A percentile compares a stretch with the other conserved stretches of the same genome.
Conservation (phyloP, 2,329 filamentous ascomycete species). For the Nothopassalora personata region DNA sequence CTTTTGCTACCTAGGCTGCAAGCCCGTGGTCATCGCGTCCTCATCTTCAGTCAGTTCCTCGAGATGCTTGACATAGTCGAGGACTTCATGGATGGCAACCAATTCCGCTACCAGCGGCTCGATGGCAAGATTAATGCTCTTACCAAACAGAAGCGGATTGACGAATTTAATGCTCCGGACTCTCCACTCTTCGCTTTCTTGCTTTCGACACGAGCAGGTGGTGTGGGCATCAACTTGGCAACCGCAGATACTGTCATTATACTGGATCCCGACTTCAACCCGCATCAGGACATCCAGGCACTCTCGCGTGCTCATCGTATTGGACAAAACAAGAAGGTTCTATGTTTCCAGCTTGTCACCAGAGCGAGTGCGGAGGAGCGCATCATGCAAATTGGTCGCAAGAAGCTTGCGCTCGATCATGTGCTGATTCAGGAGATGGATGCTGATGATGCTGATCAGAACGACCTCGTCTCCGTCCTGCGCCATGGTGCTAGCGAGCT, state of each 20-base stretch:
- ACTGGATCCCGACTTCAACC: constrained; percentile 94
- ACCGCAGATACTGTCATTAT: constrained; percentile 98
- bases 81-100: constrained; percentile 77
- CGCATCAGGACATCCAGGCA: constrained; percentile 95
- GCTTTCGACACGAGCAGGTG: constrained; percentile 87
- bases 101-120: constrained; percentile 68
- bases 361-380: constrained; percentile 86
- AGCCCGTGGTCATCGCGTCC: constrained; percentile 78
- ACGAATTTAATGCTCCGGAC: constrained; percentile 81
- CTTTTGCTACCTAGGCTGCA: constrained; percentile 82
- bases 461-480: constrained; percentile 81
- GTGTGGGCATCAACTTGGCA: constrained; percentile 94
- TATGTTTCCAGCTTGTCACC: constrained; percentile 93
- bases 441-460: constrained; percentile 68
- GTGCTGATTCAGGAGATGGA: constrained; percentile 91
- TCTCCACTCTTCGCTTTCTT: constrained; percentile 85
- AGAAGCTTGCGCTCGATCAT: constrained; percentile 94
- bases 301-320: constrained; percentile 92
- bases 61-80: constrained; percentile 82
- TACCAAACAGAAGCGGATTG: constrained; percentile 90
- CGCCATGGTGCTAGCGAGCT: constrained; percentile 81
- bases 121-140: constrained; percentile 78
- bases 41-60: constrained; percentile 95
- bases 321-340: constrained; percentile 89
- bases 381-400: constrained; percentile 91